Percentiles rank a stretch among this genome's conserved stretches.
Evolutionary conservation across 306 rosid genomes (phyloP).

Genomic region (Acacia confusa): DNA sequence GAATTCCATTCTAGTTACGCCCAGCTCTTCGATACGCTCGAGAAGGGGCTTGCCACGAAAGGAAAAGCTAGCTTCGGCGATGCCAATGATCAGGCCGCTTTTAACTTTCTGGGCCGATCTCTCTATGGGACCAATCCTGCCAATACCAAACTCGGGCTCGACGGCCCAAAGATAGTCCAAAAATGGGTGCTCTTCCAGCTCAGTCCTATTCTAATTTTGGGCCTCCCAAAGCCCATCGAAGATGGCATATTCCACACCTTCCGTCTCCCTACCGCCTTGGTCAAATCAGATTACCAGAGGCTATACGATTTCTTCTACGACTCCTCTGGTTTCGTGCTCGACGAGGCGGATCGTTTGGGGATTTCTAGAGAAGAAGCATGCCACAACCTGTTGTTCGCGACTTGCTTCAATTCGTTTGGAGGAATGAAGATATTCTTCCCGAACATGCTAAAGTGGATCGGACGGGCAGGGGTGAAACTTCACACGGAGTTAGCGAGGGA

Average conservation of each 20-base stretch:
- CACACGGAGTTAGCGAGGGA: slow-evolving; percentile 67
- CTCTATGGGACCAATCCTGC: slow-evolving; percentile 56
- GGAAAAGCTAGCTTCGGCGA: slow-evolving; percentile 65
- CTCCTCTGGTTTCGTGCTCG: slow-evolving; percentile 53
- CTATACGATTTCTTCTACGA: slow-evolving; percentile 78
- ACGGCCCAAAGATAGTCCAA: slow-evolving; percentile 69
- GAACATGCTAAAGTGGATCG: slow-evolving; percentile 70
- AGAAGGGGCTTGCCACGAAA: slow-evolving; percentile 42
- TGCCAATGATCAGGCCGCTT: slow-evolving; percentile 83
- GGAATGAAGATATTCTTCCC: slow-evolving; percentile 84
- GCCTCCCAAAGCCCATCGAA: slow-evolving; percentile 65
- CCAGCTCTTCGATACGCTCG: slow-evolving; percentile 49
- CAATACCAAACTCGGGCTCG: slow-evolving; percentile 51
- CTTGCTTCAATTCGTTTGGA: slow-evolving; percentile 86
- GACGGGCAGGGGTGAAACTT: slow-evolving; percentile 69
- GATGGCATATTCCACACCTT: slow-evolving; percentile 58
- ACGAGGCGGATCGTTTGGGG: slow-evolving; percentile 74
- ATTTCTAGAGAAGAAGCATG: slow-evolving; percentile 85
- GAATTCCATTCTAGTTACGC: slow-evolving; percentile 61
- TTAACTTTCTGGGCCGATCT: slow-evolving; percentile 64
- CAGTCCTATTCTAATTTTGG: slow-evolving; percentile 61
- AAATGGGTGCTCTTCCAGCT: slow-evolving; percentile 85
- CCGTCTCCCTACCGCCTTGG: slow-evolving; percentile 52
- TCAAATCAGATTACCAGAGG: slow-evolving; percentile 66
- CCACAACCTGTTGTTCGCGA: slow-evolving; percentile 78